These are phyloP conservation scores for Trypanosoma cruzi DNA, from an alignment of 208 protist genomes.

Conservation along the genomic window DNA sequence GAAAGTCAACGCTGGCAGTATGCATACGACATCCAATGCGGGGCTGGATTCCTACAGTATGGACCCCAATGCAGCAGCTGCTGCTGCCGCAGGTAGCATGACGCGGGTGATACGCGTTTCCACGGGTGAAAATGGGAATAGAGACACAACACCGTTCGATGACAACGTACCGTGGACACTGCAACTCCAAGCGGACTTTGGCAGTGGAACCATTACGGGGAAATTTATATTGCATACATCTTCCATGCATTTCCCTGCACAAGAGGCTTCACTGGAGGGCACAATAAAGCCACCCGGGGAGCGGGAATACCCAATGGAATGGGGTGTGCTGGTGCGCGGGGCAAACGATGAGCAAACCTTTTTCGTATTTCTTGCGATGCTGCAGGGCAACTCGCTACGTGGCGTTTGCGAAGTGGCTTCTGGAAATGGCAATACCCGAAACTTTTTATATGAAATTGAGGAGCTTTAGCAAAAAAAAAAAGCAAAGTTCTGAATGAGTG, in stretches of 20 bases:
- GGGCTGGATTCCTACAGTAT: constrained; percentile 11
- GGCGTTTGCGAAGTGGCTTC: constrained; percentile 73
- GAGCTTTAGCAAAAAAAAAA: constrained; percentile 51
- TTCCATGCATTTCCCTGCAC: constrained; percentile 55
- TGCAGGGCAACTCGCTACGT: constrained; percentile 87
- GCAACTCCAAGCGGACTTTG: constrained; percentile 75
- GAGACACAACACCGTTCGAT: constrained; percentile 80
- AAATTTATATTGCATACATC: constrained; percentile 65
- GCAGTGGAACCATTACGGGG: constrained; percentile 67
- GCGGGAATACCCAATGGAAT: constrained; percentile 89
- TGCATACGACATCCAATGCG: background rate
- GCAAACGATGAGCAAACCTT: constrained; percentile 61
- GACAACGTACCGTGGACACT: constrained; percentile 82
- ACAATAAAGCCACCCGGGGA: constrained; percentile 81
- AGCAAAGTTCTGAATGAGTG: background rate
- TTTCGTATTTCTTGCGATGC: constrained; percentile 80
- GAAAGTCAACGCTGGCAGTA: constrained; percentile 59
- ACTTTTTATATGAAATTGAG: constrained; percentile 85
- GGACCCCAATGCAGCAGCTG: constrained; percentile 51
- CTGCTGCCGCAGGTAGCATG: constrained; percentile 54
- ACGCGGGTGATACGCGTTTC: constrained; percentile 82
- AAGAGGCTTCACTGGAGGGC: constrained; percentile 80
- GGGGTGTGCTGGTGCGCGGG: constrained; percentile 66
- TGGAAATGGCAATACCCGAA: constrained; percentile 55
- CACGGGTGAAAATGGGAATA: constrained; percentile 38